Conservation (phyloP, 225 moss, liverwort and hornwort genomes). For the Pseudisothecium myosuroides region DNA sequence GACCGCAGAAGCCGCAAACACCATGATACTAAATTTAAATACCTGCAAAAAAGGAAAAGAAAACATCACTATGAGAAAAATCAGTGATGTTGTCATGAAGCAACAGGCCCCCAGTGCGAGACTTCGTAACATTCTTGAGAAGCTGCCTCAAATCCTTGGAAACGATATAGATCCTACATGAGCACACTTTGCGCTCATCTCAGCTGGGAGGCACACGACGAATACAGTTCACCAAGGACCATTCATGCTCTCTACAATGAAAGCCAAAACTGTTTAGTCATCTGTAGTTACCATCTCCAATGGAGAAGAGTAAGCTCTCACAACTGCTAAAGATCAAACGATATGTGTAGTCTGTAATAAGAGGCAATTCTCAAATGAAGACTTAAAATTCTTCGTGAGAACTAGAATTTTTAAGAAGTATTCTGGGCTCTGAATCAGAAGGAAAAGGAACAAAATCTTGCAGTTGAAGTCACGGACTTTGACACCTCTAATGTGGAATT, state of each 20-base stretch:
- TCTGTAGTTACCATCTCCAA: not conserved
- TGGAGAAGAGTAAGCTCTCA: not conserved
- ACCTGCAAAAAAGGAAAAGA: not conserved
- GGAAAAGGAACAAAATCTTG: not conserved
- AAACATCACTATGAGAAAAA: not conserved
- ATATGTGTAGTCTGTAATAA: not conserved
- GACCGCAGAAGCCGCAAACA: not conserved
- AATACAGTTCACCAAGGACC: not conserved
- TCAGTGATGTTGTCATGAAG: not conserved
- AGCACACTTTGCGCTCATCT: not conserved
- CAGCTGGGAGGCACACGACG: not conserved
- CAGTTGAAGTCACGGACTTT: not conserved
- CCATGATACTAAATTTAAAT: not conserved
- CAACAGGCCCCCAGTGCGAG: not conserved
- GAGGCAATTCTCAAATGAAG: not conserved
- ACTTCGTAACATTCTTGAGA: not conserved
- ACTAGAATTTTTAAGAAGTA: not conserved
- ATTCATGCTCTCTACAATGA: not conserved
- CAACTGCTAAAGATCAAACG: not conserved
- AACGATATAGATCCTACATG: not conserved
- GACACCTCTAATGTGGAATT: not conserved
- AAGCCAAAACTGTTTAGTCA: too few species aligned
- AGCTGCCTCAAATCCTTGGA: not conserved
- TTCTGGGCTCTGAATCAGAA: not conserved
- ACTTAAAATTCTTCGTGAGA: not conserved